Evolutionary conservation across 108 stramenopile species (phyloP), one percentile per base, ranked within the genome.

Genomic region (Cyclotella sp.): DNA sequence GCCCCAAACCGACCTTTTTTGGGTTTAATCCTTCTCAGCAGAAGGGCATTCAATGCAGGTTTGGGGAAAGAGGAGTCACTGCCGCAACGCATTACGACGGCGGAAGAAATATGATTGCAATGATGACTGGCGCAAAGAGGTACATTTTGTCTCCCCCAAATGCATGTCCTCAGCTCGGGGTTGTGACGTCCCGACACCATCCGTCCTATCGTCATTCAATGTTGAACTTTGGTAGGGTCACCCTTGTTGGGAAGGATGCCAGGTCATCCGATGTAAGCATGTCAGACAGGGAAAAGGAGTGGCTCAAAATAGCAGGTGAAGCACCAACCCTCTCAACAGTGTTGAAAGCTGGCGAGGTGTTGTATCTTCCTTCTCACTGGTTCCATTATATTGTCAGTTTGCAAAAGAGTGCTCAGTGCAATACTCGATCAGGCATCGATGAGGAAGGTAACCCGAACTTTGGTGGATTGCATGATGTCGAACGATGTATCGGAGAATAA

Each of bases 1-100:
- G 68, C 47, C 85, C 90, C 6, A 77, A 86, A 22, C 52, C 76
- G 11, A 64, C 63, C n/a, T 64, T 64, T 43, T 91, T 96, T 77
- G 93, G 91, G 12, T 64, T 51, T 29, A 72, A 87, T 53, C 88
- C 90, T 9, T 55, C 81, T 46, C 72, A 70, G 45, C 89, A 92
- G 81, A 94, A 93, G 85, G 95, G 95, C 22, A 92, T 93, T 46
- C 95, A 96, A 72, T 96, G 93, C 59, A 85, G 93, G 43, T 58
- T 58, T 58, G 54, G 57, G 39, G 70, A 70, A 29, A 46, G 67
- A n/a, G 34, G 60, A 15, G 60, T 58, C 26, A 58, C 24, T 58
- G 55, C 98, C 14, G 98, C 96, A 49, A 90, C 91, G n/a, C 98
- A 98, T 76, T 97, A 93, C 81, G 98, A 98, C 76, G 85, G 79